A percentile compares a stretch with the other conserved stretches of the same genome.
Conservation (phyloP, 1,284 basidiomycete species). For the Heterobasidion occidentale region DNA sequence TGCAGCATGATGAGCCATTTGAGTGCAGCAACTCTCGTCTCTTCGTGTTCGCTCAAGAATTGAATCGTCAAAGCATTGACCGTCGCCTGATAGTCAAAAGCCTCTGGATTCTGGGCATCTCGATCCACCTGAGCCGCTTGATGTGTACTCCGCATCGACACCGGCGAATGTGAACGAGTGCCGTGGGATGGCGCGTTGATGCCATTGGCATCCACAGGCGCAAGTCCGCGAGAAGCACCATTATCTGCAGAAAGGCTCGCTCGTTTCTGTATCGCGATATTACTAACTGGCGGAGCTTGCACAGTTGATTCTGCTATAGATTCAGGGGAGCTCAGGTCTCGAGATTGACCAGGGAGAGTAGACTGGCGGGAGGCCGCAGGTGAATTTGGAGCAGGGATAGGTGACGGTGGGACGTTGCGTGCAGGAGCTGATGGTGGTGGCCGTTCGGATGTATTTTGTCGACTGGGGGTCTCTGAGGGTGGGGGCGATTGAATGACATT, state of each 20-base stretch:
- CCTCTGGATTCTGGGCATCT: constrained; percentile 36
- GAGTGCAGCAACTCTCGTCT: constrained; percentile 90
- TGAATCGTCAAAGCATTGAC: constrained; percentile 91
- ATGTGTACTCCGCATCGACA: constrained; percentile 22
- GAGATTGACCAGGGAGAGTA: constrained; percentile 15
- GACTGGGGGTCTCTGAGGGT: constrained; percentile 43
- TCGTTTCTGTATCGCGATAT: constrained; percentile 13
- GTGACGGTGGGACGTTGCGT: constrained; percentile 36
- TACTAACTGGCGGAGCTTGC: constrained; percentile 16
- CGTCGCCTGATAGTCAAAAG: constrained; percentile 88
- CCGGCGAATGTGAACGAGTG: constrained; percentile 26
- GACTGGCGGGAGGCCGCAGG: constrained; percentile 38
- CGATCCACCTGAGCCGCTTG: constrained; percentile 37
- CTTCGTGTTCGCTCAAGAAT: constrained; percentile 93
- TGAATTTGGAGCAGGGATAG: constrained; percentile 34
- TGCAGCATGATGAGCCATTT: constrained; percentile 99
- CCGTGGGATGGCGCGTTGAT: constrained; percentile 9
- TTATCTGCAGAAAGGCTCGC: constrained; percentile 5
- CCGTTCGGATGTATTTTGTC: constrained; percentile 26
- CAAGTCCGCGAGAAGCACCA: constrained; percentile 1
- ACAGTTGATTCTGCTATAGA: constrained; percentile 13
- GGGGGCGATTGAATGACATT: constrained; percentile 79
- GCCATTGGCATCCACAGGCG: not conserved
- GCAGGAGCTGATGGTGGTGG: constrained; percentile 24
- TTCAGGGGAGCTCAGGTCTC: constrained; percentile 9